Conservation (phyloP, 345 rosid species). For the Salix suchowensis region DNA sequence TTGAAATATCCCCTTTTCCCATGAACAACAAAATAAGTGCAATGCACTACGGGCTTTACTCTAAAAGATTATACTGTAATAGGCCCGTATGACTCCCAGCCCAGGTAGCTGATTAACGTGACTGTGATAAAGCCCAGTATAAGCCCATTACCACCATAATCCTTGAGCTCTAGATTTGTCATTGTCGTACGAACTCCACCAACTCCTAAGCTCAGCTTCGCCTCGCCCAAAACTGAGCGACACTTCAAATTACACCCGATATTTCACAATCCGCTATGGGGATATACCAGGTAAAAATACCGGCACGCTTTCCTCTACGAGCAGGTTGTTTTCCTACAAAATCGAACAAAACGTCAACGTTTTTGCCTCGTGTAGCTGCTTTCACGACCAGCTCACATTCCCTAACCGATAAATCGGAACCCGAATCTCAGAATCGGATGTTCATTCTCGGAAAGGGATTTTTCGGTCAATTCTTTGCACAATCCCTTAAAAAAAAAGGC, state of each 20-base stretch:
- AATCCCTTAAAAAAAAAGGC: conserved; percentile 45
- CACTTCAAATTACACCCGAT: background rate
- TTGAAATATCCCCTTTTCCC: too few relatives aligned
- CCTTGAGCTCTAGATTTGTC: background rate
- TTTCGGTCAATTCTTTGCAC: conserved; percentile 60
- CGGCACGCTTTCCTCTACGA: conserved; percentile 12
- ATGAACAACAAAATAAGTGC: too few relatives aligned
- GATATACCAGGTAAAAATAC: background rate
- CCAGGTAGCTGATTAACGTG: too few relatives aligned
- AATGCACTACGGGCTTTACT: too few relatives aligned
- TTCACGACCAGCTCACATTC: conserved; percentile 1
- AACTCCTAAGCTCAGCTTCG: background rate
- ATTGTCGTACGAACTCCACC: too few relatives aligned
- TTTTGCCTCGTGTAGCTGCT: background rate
- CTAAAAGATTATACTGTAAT: too few relatives aligned
- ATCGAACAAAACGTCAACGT: background rate
- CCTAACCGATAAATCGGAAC: conserved; percentile 13
- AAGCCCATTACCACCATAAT: background rate
- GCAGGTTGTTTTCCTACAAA: background rate
- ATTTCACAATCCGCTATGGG: conserved; percentile 14
- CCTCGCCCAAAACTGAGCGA: background rate
- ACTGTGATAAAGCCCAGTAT: background rate
- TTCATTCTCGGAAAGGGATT: conserved; percentile 76
- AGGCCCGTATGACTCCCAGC: too few relatives aligned
- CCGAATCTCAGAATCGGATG: conserved; percentile 41